Conservation (phyloP, 1,284 basidiomycete genomes). For the Prillingera fragicola region DNA sequence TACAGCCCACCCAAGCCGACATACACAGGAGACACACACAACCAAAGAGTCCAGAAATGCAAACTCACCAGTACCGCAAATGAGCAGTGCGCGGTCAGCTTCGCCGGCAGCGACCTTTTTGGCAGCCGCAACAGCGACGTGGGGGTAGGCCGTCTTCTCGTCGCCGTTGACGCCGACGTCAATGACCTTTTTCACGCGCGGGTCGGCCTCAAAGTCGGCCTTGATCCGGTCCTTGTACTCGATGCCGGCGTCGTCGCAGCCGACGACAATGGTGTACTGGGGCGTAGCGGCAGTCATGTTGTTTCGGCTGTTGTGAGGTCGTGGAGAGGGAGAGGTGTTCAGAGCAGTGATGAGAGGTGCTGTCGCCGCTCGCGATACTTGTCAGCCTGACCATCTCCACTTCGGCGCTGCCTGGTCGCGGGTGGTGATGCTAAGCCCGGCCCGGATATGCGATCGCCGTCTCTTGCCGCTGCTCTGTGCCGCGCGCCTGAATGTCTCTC, state of each 20-base stretch:
- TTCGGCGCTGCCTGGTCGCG: no score
- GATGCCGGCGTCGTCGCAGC: slow-evolving; percentile 38
- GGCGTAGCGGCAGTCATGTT: slow-evolving; percentile 6
- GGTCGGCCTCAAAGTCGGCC: slow-evolving; percentile 34
- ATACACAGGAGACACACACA: no score
- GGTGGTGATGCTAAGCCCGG: no score
- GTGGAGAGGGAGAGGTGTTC: no score
- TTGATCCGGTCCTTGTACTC: slow-evolving; percentile 38
- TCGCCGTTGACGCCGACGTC: slow-evolving; percentile 35
- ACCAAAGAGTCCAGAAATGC: not conserved
- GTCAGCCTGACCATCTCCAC: no score
- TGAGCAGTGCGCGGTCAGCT: slow-evolving; percentile 49
- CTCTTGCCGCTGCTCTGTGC: no score
- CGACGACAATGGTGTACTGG: slow-evolving; percentile 38
- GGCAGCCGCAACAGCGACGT: slow-evolving; percentile 49
- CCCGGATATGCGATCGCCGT: no score
- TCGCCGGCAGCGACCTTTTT: slow-evolving; percentile 47
- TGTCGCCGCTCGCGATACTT: no score
- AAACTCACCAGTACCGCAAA: slow-evolving; percentile 49
- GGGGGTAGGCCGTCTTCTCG: slow-evolving; percentile 49
- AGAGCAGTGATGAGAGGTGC: no score
- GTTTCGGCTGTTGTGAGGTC: no score
- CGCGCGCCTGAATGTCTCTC: no score
- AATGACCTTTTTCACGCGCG: slow-evolving; percentile 35
- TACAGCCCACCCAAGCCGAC: not conserved